These are phyloP conservation scores for Pleomassaria siparia DNA, from an alignment of 2,329 filamentous ascomycete genomes.

Conservation along the genomic window DNA sequence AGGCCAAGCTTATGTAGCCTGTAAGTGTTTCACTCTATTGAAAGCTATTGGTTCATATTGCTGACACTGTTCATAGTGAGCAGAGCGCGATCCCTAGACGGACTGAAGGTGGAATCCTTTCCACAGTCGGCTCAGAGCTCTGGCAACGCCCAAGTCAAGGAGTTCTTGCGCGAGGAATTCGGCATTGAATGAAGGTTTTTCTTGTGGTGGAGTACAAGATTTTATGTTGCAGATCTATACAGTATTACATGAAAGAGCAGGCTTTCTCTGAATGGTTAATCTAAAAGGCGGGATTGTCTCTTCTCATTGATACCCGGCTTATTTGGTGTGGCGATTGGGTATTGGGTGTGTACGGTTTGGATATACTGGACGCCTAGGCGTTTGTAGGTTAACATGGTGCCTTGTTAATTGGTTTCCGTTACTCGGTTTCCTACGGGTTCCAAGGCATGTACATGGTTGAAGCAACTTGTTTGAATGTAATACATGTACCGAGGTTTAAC, in stretches of 20 bases:
- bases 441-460: too few relatives aligned
- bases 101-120: conserved; percentile 47
- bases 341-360: not conserved
- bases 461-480: too few relatives aligned
- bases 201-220: not conserved
- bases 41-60: not conserved
- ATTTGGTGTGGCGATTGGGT: not conserved
- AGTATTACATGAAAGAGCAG: not conserved
- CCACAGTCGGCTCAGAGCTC: conserved; percentile 21
- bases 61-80: conserved; percentile 44
- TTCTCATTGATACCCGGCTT: not conserved
- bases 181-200: conserved; percentile 10
- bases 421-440: too few relatives aligned
- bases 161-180: conserved; percentile 35
- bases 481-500: too few relatives aligned
- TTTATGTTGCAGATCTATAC: not conserved
- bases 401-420: too few relatives aligned
- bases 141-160: conserved; percentile 38
- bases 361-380: not conserved
- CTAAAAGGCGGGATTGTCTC: not conserved
- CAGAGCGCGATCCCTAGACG: conserved; percentile 54
- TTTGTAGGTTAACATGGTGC: too few relatives aligned
- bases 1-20: conserved; percentile 65
- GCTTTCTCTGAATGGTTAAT: not conserved
- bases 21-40: conserved; percentile 21